Evolutionary conservation across 202 grass and related monocot genomes (phyloP).

Genomic region (Elaeis oleifera): DNA sequence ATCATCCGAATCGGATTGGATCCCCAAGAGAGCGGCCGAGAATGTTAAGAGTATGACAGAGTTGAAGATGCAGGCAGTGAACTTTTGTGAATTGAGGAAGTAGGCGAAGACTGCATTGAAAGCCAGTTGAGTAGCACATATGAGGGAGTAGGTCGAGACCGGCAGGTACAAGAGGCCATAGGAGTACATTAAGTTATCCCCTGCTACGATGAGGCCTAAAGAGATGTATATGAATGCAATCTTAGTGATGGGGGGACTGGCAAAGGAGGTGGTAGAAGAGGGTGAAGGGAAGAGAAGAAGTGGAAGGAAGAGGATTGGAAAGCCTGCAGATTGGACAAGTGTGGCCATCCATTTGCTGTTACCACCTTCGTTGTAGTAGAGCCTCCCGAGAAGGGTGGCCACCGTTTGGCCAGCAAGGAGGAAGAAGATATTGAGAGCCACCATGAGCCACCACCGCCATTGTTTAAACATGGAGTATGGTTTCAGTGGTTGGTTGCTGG

Average conservation of each 20-base stretch:
- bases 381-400: conserved; percentile 61
- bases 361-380: conserved; percentile 94
- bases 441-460: conserved; percentile 68
- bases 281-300: conserved; percentile 44
- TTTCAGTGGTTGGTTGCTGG: background rate
- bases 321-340: conserved; percentile 64
- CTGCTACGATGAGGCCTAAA: conserved; percentile 73
- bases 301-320: conserved; percentile 55
- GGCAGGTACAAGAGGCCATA: conserved; percentile 86
- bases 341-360: conserved; percentile 89
- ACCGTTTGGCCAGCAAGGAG: conserved; percentile 58
- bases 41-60: conserved; percentile 78
- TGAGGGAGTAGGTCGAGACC: conserved; percentile 81
- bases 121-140: conserved; percentile 90
- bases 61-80: conserved; percentile 66
- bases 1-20: conserved; percentile 47
- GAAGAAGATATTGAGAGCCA: conserved; percentile 63
- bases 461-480: background rate
- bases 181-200: conserved; percentile 92
- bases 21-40: conserved; percentile 66
- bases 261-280: conserved; percentile 13
- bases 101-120: conserved; percentile 89
- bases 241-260: conserved; percentile 28
- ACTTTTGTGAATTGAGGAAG: conserved; percentile 78
- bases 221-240: conserved; percentile 55